Base-by-base conservation (phyloP, 495 filamentous ascomycete genomes). In the Aspergillus asperescens region DNA sequence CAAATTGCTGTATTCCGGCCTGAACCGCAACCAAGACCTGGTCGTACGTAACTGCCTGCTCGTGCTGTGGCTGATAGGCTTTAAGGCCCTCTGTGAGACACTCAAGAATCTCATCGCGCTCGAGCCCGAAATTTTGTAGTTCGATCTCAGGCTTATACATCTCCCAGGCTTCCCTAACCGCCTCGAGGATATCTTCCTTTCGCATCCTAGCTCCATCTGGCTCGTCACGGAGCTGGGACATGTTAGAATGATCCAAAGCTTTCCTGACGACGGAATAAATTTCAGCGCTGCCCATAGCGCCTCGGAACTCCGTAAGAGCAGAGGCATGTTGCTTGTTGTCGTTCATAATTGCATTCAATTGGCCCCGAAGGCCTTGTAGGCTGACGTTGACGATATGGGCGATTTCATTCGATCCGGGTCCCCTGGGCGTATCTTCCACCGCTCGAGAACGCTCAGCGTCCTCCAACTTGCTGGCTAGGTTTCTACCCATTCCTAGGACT, bases 61-160 rank as follows among this genome's bases (percentile, higher is more conserved):
- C 63, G 29, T 80, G 68, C 39, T 74, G 75, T 1, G 84, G 83
- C 32, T 82, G 77, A 56, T 90, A 91, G 25, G 85, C 78, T 56
- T 86, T 82, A 7, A 96, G 74, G 5, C 91, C 91, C 65, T 96
- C 86, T 53, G 83, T 79, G 19, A 96, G 74, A 56, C 88, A 91
- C 24, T 86, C 81, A 1, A 96, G 77, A 24, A 96, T 85, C 57
- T 96, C 91, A 18, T 94, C 89, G 6, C 88, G 77, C 59, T 95
- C 89, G 7, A 96, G 72, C 7, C 90, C 91, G 53, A 91, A 88
- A 59, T 94, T 89, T 58, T 95, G 84, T 10, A 94, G 70, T 59
- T 92, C 86, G 32, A 96, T 90, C 55, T 96, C 88, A 1, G 90
- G 91, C 65, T 92, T 91, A 68, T 91, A 94, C 5, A 82, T 85